Conservation (phyloP, 768 basidiomycete species). For the Solioccasus polychromus region DNA sequence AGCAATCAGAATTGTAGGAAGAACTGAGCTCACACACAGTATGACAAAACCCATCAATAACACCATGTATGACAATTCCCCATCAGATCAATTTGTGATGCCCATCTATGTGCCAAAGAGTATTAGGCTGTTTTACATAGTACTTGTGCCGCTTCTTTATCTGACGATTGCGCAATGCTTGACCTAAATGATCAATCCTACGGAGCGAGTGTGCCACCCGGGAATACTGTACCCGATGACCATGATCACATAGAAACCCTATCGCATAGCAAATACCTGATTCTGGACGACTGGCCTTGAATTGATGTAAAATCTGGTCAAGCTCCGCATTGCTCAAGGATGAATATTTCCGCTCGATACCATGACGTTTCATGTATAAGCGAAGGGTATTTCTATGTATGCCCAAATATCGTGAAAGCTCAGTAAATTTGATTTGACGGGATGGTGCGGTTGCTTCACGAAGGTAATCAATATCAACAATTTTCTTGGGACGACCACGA, state of each 20-base stretch:
- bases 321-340: background rate
- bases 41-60: background rate
- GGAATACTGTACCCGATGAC: constrained; percentile 22
- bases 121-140: constrained; percentile 19
- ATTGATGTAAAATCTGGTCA: background rate
- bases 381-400: background rate
- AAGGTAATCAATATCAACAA: constrained; percentile 5
- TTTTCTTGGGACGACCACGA: constrained; percentile 4
- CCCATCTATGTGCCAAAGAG: background rate
- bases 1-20: too few species aligned
- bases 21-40: too few species aligned
- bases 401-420: constrained; percentile 6
- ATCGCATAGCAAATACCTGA: constrained; percentile 30
- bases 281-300: background rate
- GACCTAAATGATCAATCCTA: constrained; percentile 31
- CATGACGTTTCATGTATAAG: background rate
- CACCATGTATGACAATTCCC: background rate
- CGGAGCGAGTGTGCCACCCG: constrained; percentile 25
- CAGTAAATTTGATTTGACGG: constrained; percentile 10
- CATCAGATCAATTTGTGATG: background rate
- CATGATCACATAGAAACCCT: constrained; percentile 27
- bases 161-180: constrained; percentile 18
- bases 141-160: constrained; percentile 27
- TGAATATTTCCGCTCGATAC: background rate
- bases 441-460: constrained; percentile 3